Conservation (phyloP, 176 grass and related monocot genomes). For the Cenchrus purpureus region DNA sequence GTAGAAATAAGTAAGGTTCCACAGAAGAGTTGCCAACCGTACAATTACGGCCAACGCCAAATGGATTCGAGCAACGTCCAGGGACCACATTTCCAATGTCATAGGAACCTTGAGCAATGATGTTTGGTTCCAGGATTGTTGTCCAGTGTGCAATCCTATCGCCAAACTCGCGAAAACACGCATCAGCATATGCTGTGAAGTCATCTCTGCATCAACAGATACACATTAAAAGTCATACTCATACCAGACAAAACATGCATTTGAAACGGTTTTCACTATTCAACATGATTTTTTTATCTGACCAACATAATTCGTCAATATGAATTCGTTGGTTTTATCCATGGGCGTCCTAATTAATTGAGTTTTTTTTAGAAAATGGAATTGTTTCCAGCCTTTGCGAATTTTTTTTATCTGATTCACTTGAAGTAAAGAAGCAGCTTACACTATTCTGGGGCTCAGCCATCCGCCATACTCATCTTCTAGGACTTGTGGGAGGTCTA, state of each 20-base stretch:
- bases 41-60: conserved; percentile 38
- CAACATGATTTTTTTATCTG: neutral
- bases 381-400: too few relatives aligned
- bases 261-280: neutral
- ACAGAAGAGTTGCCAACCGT: conserved; percentile 50
- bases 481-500: conserved; percentile 59
- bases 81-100: conserved; percentile 39
- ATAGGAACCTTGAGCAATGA: conserved; percentile 38
- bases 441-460: conserved; percentile 62
- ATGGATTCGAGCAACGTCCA: conserved; percentile 55
- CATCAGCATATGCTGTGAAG: conserved; percentile 66
- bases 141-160: conserved; percentile 62
- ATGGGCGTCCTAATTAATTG: too few relatives aligned
- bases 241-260: neutral
- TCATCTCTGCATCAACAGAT: conserved; percentile 43
- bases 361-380: too few relatives aligned
- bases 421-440: neutral
- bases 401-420: neutral
- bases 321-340: too few relatives aligned
- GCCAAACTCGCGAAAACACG: conserved; percentile 64
- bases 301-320: too few relatives aligned
- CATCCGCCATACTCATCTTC: conserved; percentile 69
- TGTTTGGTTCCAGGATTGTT: conserved; percentile 59
- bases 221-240: neutral
- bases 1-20: conserved; percentile 60